Conservation (phyloP, 192 early-diverging fungal species). For the Entrophospora sp. region DNA sequence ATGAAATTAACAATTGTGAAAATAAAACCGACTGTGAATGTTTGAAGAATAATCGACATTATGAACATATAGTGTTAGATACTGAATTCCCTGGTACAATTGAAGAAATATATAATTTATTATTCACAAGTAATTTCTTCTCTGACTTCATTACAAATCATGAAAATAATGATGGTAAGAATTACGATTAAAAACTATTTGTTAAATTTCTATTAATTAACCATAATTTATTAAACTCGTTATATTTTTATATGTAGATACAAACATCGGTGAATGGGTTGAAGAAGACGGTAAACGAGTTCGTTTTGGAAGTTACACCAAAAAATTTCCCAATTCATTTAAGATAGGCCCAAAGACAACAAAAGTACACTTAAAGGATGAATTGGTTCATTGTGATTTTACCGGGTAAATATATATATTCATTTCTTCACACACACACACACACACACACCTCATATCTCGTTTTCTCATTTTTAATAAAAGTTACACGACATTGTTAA, state of each 20-base stretch:
- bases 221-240: neutral
- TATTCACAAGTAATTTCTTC: conserved; percentile 30
- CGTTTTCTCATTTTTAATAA: neutral
- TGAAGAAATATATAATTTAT: conserved; percentile 28
- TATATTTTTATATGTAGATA: conserved; percentile 9
- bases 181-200: too few species aligned
- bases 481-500: conserved; percentile 28
- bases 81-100: conserved; percentile 28
- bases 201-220: neutral
- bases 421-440: too few species aligned
- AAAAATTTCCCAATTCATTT: conserved; percentile 21
- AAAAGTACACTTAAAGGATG: conserved; percentile 38
- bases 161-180: conserved; percentile 5
- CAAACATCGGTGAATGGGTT: conserved; percentile 25
- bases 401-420: conserved; percentile 20
- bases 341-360: conserved; percentile 31
- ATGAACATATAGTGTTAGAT: conserved; percentile 15
- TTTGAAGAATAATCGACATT: conserved; percentile 28
- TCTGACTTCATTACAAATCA: conserved; percentile 20
- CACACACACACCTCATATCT: too few species aligned
- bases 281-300: neutral
- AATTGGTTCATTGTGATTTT: conserved; percentile 33
- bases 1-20: too few species aligned
- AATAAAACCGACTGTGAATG: conserved; percentile 27
- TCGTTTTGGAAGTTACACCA: conserved; percentile 26